Evolutionary conservation across 2,329 filamentous ascomycete species (phyloP).

Genomic region (Tolypocladium guangdongense): DNA sequence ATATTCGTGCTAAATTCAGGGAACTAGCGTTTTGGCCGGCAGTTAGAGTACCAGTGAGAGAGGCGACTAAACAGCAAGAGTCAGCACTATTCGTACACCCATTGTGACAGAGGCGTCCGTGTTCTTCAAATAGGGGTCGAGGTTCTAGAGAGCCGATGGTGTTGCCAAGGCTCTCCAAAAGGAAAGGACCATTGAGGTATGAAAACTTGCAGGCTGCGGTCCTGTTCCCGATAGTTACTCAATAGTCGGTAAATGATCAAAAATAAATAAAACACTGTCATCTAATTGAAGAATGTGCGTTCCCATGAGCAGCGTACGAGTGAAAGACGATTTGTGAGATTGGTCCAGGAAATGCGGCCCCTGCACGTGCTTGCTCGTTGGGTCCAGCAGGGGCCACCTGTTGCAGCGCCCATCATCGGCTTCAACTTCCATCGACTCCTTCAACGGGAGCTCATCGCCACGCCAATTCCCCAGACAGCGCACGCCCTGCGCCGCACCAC

Average conservation of each 20-base stretch:
- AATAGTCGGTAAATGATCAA: too few relatives aligned
- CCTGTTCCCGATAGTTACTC: too few relatives aligned
- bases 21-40: background rate
- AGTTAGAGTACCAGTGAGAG: background rate
- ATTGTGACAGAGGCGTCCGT: background rate
- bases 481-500: background rate
- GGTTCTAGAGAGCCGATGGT: background rate
- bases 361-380: background rate
- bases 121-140: too few relatives aligned
- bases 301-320: background rate
- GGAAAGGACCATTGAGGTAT: background rate
- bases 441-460: background rate
- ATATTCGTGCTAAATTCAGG: background rate
- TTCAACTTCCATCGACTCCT: background rate
- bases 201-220: background rate
- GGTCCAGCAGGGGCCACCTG: background rate
- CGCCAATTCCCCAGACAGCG: background rate
- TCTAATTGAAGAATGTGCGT: background rate
- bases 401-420: background rate
- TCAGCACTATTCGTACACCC: background rate
- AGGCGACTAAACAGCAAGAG: background rate
- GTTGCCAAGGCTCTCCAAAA: background rate
- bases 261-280: background rate
- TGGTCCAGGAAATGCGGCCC: background rate
- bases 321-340: too few relatives aligned